Conservation (phyloP, 139 green algal species). For the Ostreobium quekettii region DNA sequence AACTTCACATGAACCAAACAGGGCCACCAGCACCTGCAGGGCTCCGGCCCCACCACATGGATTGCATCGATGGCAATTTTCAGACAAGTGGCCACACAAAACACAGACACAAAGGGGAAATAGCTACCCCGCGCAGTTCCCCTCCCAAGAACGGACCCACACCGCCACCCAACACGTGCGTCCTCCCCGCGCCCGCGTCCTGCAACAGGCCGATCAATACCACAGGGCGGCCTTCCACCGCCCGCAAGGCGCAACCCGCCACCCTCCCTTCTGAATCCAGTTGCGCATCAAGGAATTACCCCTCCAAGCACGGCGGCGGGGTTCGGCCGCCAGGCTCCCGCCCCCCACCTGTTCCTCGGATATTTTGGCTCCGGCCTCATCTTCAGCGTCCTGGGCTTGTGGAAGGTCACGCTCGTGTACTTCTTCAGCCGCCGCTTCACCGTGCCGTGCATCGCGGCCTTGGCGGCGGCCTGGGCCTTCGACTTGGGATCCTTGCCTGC, state of each 20-base stretch:
- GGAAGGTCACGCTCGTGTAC: conserved; percentile 71
- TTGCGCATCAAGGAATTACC: too few relatives aligned
- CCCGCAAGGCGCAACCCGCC: neutral
- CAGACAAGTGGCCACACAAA: too few relatives aligned
- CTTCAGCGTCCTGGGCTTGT: conserved; percentile 89
- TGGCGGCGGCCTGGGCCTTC: conserved; percentile 56
- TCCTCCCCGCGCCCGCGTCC: neutral
- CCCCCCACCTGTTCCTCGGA: conserved; percentile 62
- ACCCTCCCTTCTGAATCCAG: neutral
- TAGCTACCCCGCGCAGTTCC: too few relatives aligned
- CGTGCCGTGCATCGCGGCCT: conserved; percentile 76
- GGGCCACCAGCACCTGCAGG: neutral
- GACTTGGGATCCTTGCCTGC: too few relatives aligned
- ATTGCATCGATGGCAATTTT: neutral
- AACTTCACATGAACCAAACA: conserved; percentile 14
- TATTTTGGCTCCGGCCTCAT: conserved; percentile 72
- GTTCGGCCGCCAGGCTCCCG: too few relatives aligned
- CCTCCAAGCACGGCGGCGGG: too few relatives aligned
- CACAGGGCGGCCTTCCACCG: neutral
- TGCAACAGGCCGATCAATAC: neutral
- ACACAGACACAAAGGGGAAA: too few relatives aligned
- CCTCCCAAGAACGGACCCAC: too few relatives aligned
- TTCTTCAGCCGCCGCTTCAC: conserved; percentile 72
- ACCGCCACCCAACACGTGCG: too few relatives aligned
- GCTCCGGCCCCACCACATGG: neutral